A percentile compares a stretch with the other conserved stretches of the same genome.
phyloP scores from a whole-genome alignment of 331 rosid species.

The Saraca asoca region DNA sequence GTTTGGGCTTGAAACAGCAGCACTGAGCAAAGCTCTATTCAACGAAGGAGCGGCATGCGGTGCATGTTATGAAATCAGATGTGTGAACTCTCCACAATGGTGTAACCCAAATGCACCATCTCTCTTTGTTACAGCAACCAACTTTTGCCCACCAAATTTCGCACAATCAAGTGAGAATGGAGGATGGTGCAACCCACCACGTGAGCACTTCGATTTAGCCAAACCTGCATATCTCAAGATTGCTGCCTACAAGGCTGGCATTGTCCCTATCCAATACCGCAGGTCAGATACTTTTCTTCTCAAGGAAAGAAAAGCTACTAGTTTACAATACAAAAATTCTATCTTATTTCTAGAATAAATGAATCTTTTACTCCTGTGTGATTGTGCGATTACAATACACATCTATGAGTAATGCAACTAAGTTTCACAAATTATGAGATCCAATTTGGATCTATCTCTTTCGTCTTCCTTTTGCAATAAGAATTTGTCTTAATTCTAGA shows the following conservation, averaged over 20 bases:
- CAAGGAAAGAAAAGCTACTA: too few relatives aligned
- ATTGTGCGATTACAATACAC: too few relatives aligned
- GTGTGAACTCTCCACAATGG: conserved; percentile 47
- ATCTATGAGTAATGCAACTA: too few relatives aligned
- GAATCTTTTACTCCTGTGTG: too few relatives aligned
- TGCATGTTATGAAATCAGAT: conserved; percentile 73
- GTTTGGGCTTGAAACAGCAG: conserved; percentile 68
- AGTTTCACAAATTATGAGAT: too few relatives aligned
- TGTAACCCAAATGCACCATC: conserved; percentile 57
- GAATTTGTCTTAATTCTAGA: too few relatives aligned
- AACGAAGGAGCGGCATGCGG: conserved; percentile 68
- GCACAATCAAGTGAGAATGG: conserved; percentile 46
- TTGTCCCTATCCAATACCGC: conserved; percentile 67
- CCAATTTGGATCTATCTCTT: too few relatives aligned
- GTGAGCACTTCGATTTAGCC: conserved; percentile 73
- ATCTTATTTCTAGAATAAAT: too few relatives aligned
- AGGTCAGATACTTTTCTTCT: conserved; percentile 38
- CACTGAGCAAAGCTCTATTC: conserved; percentile 64
- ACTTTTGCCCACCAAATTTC: conserved; percentile 67
- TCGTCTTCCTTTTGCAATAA: too few relatives aligned
- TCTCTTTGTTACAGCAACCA: conserved; percentile 62
- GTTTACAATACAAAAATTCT: too few relatives aligned
- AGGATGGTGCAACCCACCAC: conserved; percentile 93
- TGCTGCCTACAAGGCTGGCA: conserved; percentile 57
- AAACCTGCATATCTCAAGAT: conserved; percentile 57